A percentile compares a stretch with the other conserved stretches of the same genome.
Conservation (phyloP, 176 grass and related monocot genomes). For the Oryza longistaminata region DNA sequence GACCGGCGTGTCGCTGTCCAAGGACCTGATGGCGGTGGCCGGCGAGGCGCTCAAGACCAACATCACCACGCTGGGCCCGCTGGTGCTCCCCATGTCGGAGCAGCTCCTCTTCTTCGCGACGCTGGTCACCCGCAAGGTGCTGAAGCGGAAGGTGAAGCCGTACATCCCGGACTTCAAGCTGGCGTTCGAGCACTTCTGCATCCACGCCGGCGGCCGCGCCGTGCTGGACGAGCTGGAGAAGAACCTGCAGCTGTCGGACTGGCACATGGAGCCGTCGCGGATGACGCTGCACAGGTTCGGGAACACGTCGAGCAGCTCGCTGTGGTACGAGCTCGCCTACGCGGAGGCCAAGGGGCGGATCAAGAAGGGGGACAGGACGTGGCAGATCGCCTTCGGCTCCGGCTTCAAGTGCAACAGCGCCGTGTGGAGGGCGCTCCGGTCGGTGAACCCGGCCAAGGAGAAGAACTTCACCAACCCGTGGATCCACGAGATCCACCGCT, state of each 20-base stretch:
- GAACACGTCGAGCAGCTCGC: constrained; percentile 74
- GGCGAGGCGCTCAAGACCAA: constrained; percentile 61
- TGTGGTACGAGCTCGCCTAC: constrained; percentile 77
- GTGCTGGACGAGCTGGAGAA: constrained; percentile 71
- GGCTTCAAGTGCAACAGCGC: constrained; percentile 80
- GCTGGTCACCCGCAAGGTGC: constrained; percentile 28
- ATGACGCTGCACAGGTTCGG: constrained; percentile 74
- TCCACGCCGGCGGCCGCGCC: constrained; percentile 57
- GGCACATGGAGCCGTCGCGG: constrained; percentile 77
- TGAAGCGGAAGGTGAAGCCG: constrained; percentile 48
- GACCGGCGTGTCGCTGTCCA: constrained; percentile 52
- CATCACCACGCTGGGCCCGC: constrained; percentile 60
- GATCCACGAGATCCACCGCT: constrained; percentile 45
- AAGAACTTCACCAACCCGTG: constrained; percentile 38
- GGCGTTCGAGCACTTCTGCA: constrained; percentile 77
- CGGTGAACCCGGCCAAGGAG: constrained; percentile 46
- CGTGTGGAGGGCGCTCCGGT: constrained; percentile 61
- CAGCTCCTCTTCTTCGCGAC: constrained; percentile 68
- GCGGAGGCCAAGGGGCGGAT: constrained; percentile 60
- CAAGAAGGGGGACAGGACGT: constrained; percentile 56
- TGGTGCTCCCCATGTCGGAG: constrained; percentile 53
- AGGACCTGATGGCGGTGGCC: constrained; percentile 57
- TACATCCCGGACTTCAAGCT: constrained; percentile 83
- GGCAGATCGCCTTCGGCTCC: constrained; percentile 67
- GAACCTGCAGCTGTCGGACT: constrained; percentile 47